Evolutionary conservation across 2,329 filamentous ascomycete genomes (phyloP).

Genomic region (Davidsoniella virescens): DNA sequence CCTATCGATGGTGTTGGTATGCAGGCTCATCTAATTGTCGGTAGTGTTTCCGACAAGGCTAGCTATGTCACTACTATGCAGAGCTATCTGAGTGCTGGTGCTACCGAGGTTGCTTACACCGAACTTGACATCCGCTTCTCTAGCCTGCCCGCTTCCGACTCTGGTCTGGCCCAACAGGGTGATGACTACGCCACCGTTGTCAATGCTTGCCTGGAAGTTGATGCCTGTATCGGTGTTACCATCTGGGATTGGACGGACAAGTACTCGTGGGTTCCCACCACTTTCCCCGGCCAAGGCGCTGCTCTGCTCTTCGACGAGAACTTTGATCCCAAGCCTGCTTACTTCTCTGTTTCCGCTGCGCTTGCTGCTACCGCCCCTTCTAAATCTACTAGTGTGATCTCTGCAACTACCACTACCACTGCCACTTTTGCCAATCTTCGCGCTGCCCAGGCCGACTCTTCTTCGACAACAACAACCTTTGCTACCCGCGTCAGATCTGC

Average conservation of each 20-base stretch:
- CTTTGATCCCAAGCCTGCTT: slow-evolving; percentile 28
- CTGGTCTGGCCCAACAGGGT: slow-evolving; percentile 19
- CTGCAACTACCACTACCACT: not conserved
- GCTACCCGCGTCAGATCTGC: not conserved
- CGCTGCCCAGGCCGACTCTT: not conserved
- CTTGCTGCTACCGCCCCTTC: slow-evolving; percentile 18
- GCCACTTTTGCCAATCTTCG: not conserved
- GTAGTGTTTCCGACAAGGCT: slow-evolving; percentile 28
- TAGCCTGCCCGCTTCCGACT: slow-evolving; percentile 17
- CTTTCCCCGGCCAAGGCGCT: slow-evolving; percentile 25
- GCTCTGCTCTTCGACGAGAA: slow-evolving; percentile 28
- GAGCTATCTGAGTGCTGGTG: slow-evolving; percentile 26
- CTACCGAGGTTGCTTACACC: slow-evolving; percentile 35
- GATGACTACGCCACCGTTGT: slow-evolving; percentile 18
- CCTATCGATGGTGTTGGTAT: slow-evolving; percentile 47
- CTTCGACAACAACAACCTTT: not conserved
- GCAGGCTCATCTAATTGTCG: slow-evolving; percentile 43
- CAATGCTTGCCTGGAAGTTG: slow-evolving; percentile 19
- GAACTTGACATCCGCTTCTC: slow-evolving; percentile 35
- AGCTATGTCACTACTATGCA: slow-evolving; percentile 26
- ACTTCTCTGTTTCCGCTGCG: slow-evolving; percentile 22
- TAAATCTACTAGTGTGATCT: not conserved
- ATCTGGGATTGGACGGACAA: slow-evolving; percentile 24
- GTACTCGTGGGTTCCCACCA: slow-evolving; percentile 26
- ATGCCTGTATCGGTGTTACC: slow-evolving; percentile 20